Conservation (phyloP, 345 rosid genomes). For the Carallia brachiata region DNA sequence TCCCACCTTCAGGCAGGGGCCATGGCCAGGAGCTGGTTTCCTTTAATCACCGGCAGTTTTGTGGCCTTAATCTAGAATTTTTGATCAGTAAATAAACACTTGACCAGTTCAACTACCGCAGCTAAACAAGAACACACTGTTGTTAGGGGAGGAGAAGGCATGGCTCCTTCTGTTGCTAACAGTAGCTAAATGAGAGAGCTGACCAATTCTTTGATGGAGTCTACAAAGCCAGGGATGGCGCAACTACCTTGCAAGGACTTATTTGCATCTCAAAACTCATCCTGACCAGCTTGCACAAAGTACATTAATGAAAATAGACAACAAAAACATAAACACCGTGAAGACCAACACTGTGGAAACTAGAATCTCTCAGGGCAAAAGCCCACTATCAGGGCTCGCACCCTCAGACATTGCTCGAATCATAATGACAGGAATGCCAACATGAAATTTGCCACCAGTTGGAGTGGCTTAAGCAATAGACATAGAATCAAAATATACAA, state of each 20-base stretch:
- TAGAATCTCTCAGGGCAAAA: background rate
- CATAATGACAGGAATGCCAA: too few species aligned
- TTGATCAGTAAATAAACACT: too few species aligned
- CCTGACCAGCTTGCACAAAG: conserved; percentile 20
- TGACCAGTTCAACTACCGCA: too few species aligned
- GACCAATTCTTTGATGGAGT: conserved; percentile 12
- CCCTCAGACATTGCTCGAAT: background rate
- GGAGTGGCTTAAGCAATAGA: background rate
- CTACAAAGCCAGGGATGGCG: conserved; percentile 16
- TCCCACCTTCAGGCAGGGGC: too few species aligned
- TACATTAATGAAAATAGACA: background rate
- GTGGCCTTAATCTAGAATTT: too few species aligned
- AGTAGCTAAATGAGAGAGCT: background rate
- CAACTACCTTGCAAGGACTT: conserved; percentile 15
- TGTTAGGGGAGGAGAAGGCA: background rate
- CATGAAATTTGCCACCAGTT: background rate
- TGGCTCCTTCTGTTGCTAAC: background rate
- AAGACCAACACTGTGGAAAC: background rate
- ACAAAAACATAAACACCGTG: background rate
- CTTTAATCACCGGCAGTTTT: too few species aligned
- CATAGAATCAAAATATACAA: background rate
- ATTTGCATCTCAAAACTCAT: conserved; percentile 13
- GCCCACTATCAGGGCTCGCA: background rate
- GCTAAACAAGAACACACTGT: too few species aligned
- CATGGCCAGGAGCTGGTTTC: too few species aligned